These are phyloP conservation scores for Trichoderma aggressivum DNA, from an alignment of 2,329 filamentous ascomycete species.

Conservation along the genomic window DNA sequence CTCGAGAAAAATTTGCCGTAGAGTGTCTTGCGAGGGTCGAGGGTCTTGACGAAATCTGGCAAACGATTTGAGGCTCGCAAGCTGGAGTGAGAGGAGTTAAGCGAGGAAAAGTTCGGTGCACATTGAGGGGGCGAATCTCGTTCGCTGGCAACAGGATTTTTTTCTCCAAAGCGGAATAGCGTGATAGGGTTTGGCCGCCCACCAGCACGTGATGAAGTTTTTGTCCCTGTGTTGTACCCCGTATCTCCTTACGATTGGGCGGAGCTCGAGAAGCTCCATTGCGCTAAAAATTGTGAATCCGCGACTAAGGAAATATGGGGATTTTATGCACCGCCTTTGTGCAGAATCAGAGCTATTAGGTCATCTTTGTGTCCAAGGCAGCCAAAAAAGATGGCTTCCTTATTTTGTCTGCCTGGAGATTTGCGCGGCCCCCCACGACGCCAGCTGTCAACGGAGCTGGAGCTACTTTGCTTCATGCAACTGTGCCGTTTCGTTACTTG, in stretches of 20 bases:
- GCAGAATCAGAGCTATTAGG: background rate
- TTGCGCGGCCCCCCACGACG: constrained; percentile 9
- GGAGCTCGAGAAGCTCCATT: constrained; percentile 2
- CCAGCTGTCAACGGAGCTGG: background rate
- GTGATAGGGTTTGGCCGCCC: constrained; percentile 38
- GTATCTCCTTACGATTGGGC: constrained; percentile 22
- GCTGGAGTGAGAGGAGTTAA: constrained; percentile 45
- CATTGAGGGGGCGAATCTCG: constrained; percentile 32
- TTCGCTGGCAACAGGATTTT: constrained; percentile 38
- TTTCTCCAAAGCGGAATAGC: constrained; percentile 37
- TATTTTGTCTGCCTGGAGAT: constrained; percentile 3
- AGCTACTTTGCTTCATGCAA: constrained; percentile 2
- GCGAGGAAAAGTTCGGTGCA: constrained; percentile 49
- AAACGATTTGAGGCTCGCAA: constrained; percentile 54
- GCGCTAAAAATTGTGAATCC: constrained; percentile 18
- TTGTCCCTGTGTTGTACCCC: background rate
- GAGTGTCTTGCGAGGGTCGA: constrained; percentile 45
- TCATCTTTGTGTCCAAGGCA: background rate
- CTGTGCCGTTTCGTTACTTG: background rate
- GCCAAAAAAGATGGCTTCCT: background rate
- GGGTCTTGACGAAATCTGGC: constrained; percentile 53
- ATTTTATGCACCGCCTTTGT: background rate
- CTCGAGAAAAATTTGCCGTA: constrained; percentile 40
- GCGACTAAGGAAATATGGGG: constrained; percentile 14
- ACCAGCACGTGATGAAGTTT: constrained; percentile 35